A percentile compares a stretch with the other conserved stretches of the same genome.
Evolutionary conservation across 352 stramenopile species (phyloP).

Genomic region (Pythium phragmitis): DNA sequence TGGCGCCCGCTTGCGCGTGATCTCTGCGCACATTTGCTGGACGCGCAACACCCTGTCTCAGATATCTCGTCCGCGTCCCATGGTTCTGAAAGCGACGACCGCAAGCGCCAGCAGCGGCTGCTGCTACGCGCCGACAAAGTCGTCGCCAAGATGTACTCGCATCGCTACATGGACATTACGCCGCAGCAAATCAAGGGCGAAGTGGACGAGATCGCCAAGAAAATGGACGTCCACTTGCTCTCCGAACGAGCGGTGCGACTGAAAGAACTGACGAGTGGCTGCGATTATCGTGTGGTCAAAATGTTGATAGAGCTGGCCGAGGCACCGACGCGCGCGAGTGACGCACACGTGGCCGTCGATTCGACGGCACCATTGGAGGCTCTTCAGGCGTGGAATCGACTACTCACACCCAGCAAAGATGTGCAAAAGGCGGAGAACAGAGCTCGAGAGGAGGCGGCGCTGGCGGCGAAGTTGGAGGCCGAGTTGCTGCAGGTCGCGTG

Average conservation of each 20-base stretch:
- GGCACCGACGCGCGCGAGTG: slow-evolving; percentile 39
- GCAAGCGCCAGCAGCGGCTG: slow-evolving; percentile 23
- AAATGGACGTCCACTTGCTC: slow-evolving; percentile 59
- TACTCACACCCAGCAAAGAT: slow-evolving; percentile 18
- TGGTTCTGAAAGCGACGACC: slow-evolving; percentile 4
- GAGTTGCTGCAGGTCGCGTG: slow-evolving; percentile 64
- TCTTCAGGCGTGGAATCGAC: slow-evolving; percentile 25
- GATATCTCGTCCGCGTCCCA: neutral
- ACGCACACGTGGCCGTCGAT: slow-evolving; percentile 37
- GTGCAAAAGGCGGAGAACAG: slow-evolving; percentile 23
- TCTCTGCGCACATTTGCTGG: slow-evolving; percentile 36
- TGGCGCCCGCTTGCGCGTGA: slow-evolving; percentile 58
- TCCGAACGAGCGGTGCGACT: slow-evolving; percentile 42
- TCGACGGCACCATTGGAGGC: slow-evolving; percentile 12
- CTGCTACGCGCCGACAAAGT: slow-evolving; percentile 49
- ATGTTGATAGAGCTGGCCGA: slow-evolving; percentile 60
- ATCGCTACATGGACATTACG: slow-evolving; percentile 48
- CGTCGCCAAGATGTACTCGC: slow-evolving; percentile 45
- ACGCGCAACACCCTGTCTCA: neutral
- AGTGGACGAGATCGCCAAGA: slow-evolving; percentile 37
- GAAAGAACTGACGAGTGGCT: slow-evolving; percentile 30
- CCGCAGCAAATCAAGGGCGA: slow-evolving; percentile 49
- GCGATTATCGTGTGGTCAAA: slow-evolving; percentile 53
- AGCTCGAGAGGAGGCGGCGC: slow-evolving; percentile 24
- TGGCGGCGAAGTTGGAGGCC: slow-evolving; percentile 37